phyloP scores from a whole-genome alignment of 176 grass and related monocot species.

The Oryza glumipatula region DNA sequence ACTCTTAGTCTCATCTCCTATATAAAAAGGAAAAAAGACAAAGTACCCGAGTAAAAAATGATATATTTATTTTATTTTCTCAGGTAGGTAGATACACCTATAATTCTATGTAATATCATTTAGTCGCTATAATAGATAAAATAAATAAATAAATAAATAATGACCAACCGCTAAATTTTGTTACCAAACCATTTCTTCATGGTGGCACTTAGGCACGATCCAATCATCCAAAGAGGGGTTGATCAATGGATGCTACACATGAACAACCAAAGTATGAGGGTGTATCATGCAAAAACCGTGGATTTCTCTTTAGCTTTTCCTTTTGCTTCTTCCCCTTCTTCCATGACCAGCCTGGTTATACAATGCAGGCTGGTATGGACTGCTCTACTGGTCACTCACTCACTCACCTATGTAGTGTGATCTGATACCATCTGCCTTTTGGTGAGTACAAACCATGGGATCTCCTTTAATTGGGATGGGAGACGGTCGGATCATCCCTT shows the following conservation, averaged over 20 bases:
- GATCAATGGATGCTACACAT: neutral
- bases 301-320: neutral
- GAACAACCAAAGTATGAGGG: neutral
- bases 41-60: too few relatives aligned
- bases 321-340: neutral
- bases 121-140: too few relatives aligned
- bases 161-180: too few relatives aligned
- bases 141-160: too few relatives aligned
- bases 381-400: neutral
- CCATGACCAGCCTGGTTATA: neutral
- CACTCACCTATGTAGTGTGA: neutral
- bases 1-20: too few relatives aligned
- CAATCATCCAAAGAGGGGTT: neutral
- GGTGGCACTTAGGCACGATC: neutral
- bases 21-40: too few relatives aligned
- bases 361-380: neutral
- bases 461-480: slow-evolving; percentile 40
- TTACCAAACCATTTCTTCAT: too few relatives aligned
- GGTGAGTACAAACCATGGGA: neutral
- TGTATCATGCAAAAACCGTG: neutral
- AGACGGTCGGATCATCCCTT: slow-evolving; percentile 30
- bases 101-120: too few relatives aligned
- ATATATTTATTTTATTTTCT: too few relatives aligned
- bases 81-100: too few relatives aligned
- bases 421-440: slow-evolving; percentile 8